Conservation (phyloP, 345 rosid species). For the Rhodamnia argentea region DNA sequence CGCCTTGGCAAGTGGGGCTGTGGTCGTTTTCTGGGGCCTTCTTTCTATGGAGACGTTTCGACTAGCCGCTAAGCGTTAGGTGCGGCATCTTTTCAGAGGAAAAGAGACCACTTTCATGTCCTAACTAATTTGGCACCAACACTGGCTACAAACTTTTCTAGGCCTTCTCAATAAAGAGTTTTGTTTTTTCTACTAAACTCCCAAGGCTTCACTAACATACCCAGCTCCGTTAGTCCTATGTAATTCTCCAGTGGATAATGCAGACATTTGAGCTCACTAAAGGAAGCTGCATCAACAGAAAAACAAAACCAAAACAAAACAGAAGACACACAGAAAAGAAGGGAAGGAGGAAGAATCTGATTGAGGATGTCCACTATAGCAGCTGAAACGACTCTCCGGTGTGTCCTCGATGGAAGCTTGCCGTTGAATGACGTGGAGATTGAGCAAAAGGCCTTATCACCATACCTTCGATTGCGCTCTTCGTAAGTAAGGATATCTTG, state of each 20-base stretch:
- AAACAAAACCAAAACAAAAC: neutral
- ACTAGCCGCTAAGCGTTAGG: neutral
- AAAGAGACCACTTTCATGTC: neutral
- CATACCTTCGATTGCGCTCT: conserved; percentile 8
- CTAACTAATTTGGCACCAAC: no score
- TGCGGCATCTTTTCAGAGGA: neutral
- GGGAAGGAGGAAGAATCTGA: neutral
- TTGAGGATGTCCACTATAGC: neutral
- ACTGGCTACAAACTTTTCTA: neutral
- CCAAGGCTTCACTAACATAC: neutral
- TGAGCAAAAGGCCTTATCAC: conserved; percentile 5
- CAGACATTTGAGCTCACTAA: neutral
- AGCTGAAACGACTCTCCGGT: neutral
- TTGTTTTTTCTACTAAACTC: neutral
- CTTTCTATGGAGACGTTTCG: neutral
- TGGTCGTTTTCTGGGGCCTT: neutral
- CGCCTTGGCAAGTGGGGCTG: neutral
- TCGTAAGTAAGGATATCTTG: neutral
- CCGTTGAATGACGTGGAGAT: neutral
- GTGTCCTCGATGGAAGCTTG: conserved; percentile 2
- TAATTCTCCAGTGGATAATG: neutral
- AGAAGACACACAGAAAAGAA: neutral
- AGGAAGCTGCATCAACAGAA: neutral
- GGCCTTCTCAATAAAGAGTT: neutral
- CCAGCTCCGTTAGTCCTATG: neutral